Base-by-base conservation (phyloP, 441 rosid species). In the Gossypium schwendimanii region DNA sequence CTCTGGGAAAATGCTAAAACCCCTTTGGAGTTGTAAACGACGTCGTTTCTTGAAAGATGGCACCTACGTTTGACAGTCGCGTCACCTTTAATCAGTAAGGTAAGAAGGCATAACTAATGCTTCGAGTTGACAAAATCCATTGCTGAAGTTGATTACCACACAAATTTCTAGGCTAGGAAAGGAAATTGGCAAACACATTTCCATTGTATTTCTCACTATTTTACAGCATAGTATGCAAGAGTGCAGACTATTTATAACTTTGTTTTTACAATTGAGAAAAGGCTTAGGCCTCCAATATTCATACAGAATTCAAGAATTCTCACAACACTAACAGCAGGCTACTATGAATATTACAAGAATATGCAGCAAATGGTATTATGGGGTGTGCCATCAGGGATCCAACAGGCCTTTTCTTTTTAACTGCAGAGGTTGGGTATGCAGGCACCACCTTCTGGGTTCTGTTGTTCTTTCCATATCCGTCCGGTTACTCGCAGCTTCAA, bases 381-480 rank as follows among this genome's bases (percentile, higher is more conserved):
- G 28, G n/a, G 23, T 41, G 45, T 41, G 10, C 26, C 26, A 53
- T 53, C 55, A 72, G 41, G 11, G 28, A 69, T 50, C 45, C 31
- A 11, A 33, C 11, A 15, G 5, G 12, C 15, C 12, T 12, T 1
- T 12, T 3, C 3, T 6, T 20, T 18, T 69, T 87, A 85, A 84
- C 85, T 86, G 82, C 91, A 89, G 36, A 92, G 89, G 81, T 89
- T 94, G 63, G 97, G 98, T 53, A 91, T 89, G 84, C 97, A 90
- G 3, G 87, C 89, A 39, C 89, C 93, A 6, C 88, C 96, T 75
- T 93, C 94, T 26, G 84, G 90, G 73, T 87, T 93, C 77, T 88
- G 97, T 77, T 90, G 97, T 79, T 89, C 98, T 83, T 94, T 94
- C 97, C 98, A 94, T 75, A 94, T 94, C 73, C 96, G 78, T 5